phyloP scores from a whole-genome alignment of 2,329 filamentous ascomycete species.

The Neopestalotiopsis rosae region DNA sequence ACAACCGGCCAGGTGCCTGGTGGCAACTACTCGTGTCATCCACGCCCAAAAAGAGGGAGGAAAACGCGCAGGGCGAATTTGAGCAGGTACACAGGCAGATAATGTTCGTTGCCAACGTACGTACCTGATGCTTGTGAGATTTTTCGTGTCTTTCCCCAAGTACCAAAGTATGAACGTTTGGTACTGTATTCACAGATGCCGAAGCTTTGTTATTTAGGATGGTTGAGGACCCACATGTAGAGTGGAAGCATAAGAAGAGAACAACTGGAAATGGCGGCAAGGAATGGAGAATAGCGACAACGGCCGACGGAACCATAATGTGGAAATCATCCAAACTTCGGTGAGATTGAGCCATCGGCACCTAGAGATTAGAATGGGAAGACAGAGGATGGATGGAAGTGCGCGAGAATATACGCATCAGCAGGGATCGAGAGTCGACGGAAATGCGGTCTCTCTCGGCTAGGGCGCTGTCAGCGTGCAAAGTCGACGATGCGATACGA shows the following conservation, averaged over 20 bases:
- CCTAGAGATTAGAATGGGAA: conserved; percentile 1
- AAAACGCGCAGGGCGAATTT: not conserved
- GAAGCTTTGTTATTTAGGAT: not conserved
- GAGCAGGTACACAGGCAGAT: not conserved
- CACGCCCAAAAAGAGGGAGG: not conserved
- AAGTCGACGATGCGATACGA: not conserved
- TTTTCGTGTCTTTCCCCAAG: not conserved
- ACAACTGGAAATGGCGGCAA: conserved; percentile 5
- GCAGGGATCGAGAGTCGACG: conserved; percentile 17
- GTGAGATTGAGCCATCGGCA: not conserved
- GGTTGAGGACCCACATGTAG: conserved; percentile 7
- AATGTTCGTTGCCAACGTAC: not conserved
- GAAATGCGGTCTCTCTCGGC: conserved; percentile 7
- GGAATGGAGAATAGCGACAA: not conserved
- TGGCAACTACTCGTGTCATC: not conserved
- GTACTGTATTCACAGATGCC: not conserved
- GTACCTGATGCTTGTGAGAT: not conserved
- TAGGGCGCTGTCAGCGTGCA: conserved; percentile 6
- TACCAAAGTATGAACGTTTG: not conserved
- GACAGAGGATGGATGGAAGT: conserved; percentile 16
- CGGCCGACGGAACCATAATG: not conserved
- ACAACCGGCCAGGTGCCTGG: not conserved
- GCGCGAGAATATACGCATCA: conserved; percentile 7
- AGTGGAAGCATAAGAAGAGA: conserved; percentile 8
- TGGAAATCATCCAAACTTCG: not conserved